These are phyloP conservation scores for Warburgia ugandensis DNA, from an alignment of 164 flowering plant genomes.

Conservation along the genomic window DNA sequence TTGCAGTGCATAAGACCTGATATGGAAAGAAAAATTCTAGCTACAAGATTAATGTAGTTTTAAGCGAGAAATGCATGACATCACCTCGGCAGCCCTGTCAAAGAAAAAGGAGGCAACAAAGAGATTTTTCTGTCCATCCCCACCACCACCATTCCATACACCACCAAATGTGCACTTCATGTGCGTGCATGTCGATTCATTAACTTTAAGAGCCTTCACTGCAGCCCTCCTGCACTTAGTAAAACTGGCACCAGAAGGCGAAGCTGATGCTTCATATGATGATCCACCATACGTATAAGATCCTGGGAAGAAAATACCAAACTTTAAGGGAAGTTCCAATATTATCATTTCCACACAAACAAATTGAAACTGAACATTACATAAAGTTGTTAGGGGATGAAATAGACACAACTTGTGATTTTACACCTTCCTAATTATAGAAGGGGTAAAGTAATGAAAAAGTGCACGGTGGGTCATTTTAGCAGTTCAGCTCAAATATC, in stretches of 20 bases:
- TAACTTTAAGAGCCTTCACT: constrained; percentile 62
- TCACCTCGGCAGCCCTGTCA: constrained; percentile 97
- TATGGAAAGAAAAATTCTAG: too few species aligned
- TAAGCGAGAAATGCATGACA: constrained; percentile 5
- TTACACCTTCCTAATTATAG: too few species aligned
- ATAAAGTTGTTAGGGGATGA: neutral
- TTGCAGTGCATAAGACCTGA: too few species aligned
- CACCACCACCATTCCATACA: constrained; percentile 98
- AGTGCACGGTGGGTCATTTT: too few species aligned
- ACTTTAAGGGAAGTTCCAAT: neutral
- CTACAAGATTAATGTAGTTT: too few species aligned
- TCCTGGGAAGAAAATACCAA: constrained; percentile 30
- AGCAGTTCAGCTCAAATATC: too few species aligned
- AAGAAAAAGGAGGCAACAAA: constrained; percentile 98
- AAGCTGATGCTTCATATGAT: constrained; percentile 38
- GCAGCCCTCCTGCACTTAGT: constrained; percentile 51
- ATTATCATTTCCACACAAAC: neutral
- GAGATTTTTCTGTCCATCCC: constrained; percentile 86
- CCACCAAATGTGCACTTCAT: constrained; percentile 99
- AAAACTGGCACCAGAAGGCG: constrained; percentile 55
- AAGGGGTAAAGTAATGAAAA: too few species aligned
- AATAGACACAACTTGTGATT: too few species aligned
- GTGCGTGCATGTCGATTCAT: constrained; percentile 75
- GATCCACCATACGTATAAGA: constrained; percentile 69
- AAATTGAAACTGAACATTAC: too few species aligned